Conservation (phyloP, 1,284 basidiomycete species). For the Malassezia vespertilionis region DNA sequence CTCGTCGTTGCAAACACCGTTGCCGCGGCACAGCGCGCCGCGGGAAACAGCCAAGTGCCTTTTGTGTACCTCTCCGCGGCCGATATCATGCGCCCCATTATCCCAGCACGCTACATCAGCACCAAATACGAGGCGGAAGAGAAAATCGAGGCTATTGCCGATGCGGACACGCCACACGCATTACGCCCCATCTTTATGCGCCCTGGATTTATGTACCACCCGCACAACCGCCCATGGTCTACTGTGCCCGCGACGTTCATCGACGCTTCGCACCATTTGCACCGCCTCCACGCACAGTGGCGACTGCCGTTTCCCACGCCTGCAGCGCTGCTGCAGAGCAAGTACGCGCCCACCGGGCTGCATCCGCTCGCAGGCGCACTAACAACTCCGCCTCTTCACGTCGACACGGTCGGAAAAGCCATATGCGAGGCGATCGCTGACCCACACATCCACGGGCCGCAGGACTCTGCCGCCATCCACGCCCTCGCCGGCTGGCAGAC, state of each 20-base stretch:
- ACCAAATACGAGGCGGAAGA: conserved; percentile 81
- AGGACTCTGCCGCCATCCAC: conserved; percentile 26
- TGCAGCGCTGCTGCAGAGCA: conserved; percentile 25
- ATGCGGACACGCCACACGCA: conserved; percentile 2
- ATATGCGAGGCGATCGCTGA: conserved; percentile 54
- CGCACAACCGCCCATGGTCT: conserved; percentile 75
- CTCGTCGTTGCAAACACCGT: conserved; percentile 45
- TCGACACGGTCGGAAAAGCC: conserved; percentile 85
- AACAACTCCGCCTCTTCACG: conserved; percentile 76
- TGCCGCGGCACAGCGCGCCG: conserved; percentile 3
- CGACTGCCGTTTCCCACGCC: conserved; percentile 58
- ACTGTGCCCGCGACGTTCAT: conserved; percentile 74
- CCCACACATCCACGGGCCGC: conserved; percentile 28
- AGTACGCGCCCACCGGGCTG: conserved; percentile 29
- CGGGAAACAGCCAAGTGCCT: conserved; percentile 47
- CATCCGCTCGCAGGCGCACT: conserved; percentile 66
- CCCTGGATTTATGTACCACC: conserved; percentile 75
- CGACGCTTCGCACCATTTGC: conserved; percentile 53
- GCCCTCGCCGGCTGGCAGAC: conserved; percentile 29
- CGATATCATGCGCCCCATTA: conserved; percentile 75
- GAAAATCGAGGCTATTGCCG: conserved; percentile 50
- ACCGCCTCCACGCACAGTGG: conserved; percentile 20
- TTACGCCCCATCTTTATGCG: conserved; percentile 15
- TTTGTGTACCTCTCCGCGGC: conserved; percentile 93
- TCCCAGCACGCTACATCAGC: conserved; percentile 72